A percentile compares a stretch with the other conserved stretches of the same genome.
Evolutionary conservation across 805 yeast genomes (phyloP).

Genomic region (Sugiyamaella valdiviana): DNA sequence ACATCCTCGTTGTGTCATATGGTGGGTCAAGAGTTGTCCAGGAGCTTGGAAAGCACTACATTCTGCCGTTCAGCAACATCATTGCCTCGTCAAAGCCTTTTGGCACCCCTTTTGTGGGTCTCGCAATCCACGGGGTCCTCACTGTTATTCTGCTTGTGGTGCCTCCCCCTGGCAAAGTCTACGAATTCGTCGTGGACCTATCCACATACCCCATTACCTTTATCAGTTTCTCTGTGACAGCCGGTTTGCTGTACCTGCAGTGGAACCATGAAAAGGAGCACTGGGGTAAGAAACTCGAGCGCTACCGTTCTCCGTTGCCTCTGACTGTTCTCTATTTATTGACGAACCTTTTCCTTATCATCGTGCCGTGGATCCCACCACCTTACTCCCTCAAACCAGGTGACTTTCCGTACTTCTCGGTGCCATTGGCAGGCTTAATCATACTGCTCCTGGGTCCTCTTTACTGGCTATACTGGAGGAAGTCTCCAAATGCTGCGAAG

Average conservation of each 20-base stretch:
- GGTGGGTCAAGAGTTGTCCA: conserved; percentile 56
- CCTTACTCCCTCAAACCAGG: conserved; percentile 31
- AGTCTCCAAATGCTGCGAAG: conserved; percentile 20
- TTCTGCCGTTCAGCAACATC: conserved; percentile 45
- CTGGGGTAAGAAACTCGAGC: conserved; percentile 35
- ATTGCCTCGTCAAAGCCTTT: conserved; percentile 39
- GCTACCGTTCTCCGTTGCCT: conserved; percentile 29
- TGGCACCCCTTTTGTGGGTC: conserved; percentile 39
- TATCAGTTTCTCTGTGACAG: conserved; percentile 47
- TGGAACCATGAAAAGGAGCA: conserved; percentile 33
- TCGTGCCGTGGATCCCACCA: conserved; percentile 54
- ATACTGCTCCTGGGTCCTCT: conserved; percentile 41
- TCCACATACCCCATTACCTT: conserved; percentile 61
- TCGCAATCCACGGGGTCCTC: conserved; percentile 50
- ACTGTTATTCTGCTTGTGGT: conserved; percentile 47
- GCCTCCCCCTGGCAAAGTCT: conserved; percentile 60
- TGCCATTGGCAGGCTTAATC: conserved; percentile 48
- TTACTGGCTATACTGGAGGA: conserved; percentile 34
- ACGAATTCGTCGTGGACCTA: conserved; percentile 55
- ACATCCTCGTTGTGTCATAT: conserved; percentile 56
- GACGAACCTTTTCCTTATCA: conserved; percentile 45
- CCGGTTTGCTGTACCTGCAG: conserved; percentile 50
- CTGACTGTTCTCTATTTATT: conserved; percentile 36
- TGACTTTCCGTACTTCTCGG: conserved; percentile 50
- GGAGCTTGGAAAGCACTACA: conserved; percentile 46